These are phyloP conservation scores for Neurospora sp. DNA, from an alignment of 495 filamentous ascomycete genomes.

Conservation along the genomic window DNA sequence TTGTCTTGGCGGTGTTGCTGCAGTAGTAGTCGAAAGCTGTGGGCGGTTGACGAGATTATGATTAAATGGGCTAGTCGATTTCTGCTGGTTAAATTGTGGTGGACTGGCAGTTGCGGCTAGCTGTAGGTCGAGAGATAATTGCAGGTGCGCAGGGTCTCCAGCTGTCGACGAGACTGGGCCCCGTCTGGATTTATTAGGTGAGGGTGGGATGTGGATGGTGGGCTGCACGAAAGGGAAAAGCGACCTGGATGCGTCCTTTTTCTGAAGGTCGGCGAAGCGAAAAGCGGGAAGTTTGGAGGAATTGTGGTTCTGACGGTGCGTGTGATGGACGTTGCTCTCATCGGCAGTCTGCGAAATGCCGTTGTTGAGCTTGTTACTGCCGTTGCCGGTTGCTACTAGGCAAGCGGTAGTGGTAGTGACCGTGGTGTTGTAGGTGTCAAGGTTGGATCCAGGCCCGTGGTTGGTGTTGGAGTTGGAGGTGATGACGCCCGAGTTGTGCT, in stretches of 20 bases:
- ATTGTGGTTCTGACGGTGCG: conserved; percentile 39
- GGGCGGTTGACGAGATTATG: conserved; percentile 6
- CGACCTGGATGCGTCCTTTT: conserved; percentile 23
- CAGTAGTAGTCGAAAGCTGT: conserved; percentile 4
- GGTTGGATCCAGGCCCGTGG: background rate
- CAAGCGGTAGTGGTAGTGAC: background rate
- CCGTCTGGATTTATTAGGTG: conserved; percentile 7
- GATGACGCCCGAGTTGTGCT: background rate
- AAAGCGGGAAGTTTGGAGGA: conserved; percentile 40
- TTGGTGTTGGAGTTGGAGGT: conserved; percentile 10
- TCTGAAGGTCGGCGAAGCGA: conserved; percentile 35
- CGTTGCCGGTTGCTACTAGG: background rate
- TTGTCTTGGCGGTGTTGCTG: conserved; percentile 17
- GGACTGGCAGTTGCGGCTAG: conserved; percentile 3
- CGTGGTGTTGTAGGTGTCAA: background rate
- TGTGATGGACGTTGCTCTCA: conserved; percentile 12
- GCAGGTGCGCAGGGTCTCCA: background rate
- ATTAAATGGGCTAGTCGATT: conserved; percentile 2
- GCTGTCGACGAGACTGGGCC: conserved; percentile 23
- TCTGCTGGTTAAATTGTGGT: conserved; percentile 4
- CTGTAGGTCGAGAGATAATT: conserved; percentile 10
- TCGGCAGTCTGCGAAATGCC: conserved; percentile 9
- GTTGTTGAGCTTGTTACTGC: conserved; percentile 11
- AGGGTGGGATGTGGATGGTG: conserved; percentile 22
- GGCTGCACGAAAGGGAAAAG: conserved; percentile 17